Base-by-base conservation (phyloP, 345 rosid genomes). In the Clausena lansium region DNA sequence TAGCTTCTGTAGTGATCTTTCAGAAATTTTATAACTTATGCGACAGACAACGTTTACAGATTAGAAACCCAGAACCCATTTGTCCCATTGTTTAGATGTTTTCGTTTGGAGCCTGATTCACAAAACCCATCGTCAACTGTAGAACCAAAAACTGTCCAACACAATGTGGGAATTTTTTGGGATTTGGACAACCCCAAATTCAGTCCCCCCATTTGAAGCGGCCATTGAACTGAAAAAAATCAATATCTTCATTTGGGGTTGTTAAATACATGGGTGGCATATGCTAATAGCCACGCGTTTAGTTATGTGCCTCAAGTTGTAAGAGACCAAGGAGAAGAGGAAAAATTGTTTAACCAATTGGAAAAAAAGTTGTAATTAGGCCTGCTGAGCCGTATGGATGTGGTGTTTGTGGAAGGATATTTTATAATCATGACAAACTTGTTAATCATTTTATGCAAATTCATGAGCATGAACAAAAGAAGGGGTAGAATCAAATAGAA, bases 401-500 rank as follows among this genome's bases (percentile, higher is more conserved):
- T n/a, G n/a, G n/a, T n/a, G n/a, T n/a, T n/a, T n/a, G n/a, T n/a
- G n/a, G n/a, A n/a, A n/a, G n/a, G n/a, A n/a, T n/a, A n/a, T n/a
- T n/a, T n/a, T 89, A 91, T 77, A 66, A 84, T 0, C 84, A 88
- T 60, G 95, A 91, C 83, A 93, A 93, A 41, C 81, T 93, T 1
- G 41, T 88, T 17, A 87, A 85, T 79, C 98, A 92, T 85, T 95
- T 93, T 72, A 85, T 84, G 86, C 92, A 91, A 80, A 91, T 93
- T 74, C 98, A 92, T 9, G 95, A 91, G 86, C 80, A 86, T 0
- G 95, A 93, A 73, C 87, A 95, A 17, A 84, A 73, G 73, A 95
- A 95, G 86, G 89, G 96, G 80, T 15, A 89, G 89, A 92, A 85
- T 77, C 98, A 90, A 75, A 91, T 93, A 67, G 97, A 90, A 66